These are phyloP conservation scores for Stachybotrys elegans DNA, from an alignment of 2,329 filamentous ascomycete genomes.

Conservation along the genomic window DNA sequence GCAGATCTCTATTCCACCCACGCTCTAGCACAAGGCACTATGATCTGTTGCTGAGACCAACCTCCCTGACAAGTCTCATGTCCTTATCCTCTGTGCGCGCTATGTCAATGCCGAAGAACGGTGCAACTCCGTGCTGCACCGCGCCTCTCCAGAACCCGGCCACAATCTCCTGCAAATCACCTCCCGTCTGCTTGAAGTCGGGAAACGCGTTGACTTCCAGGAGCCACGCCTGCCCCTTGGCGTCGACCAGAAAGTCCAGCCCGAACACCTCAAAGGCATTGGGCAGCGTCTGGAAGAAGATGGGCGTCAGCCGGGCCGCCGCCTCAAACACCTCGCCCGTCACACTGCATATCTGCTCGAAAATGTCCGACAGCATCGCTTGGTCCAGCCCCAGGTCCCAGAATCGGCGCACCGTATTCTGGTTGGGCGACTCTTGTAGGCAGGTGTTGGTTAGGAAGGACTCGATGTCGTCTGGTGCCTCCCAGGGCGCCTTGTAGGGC, in stretches of 20 bases:
- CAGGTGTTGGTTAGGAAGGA: slow-evolving; percentile 94
- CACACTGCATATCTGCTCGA: slow-evolving; percentile 65
- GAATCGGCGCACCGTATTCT: slow-evolving; percentile 68
- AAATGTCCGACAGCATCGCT: slow-evolving; percentile 58
- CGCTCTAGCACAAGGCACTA: too few relatives aligned
- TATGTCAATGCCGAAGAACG: slow-evolving; percentile 54
- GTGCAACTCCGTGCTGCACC: slow-evolving; percentile 58
- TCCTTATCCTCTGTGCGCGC: slow-evolving; percentile 24
- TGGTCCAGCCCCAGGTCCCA: slow-evolving; percentile 55
- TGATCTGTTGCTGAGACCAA: slow-evolving; percentile 49
- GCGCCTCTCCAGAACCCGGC: slow-evolving; percentile 72
- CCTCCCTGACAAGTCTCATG: slow-evolving; percentile 47
- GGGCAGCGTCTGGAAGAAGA: slow-evolving; percentile 86
- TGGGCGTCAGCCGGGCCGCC: slow-evolving; percentile 73
- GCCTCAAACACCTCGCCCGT: slow-evolving; percentile 82
- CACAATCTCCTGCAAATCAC: slow-evolving; percentile 68
- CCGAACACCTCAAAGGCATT: slow-evolving; percentile 93
- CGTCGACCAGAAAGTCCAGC: slow-evolving; percentile 82
- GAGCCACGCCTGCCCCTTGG: slow-evolving; percentile 60
- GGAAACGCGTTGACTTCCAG: slow-evolving; percentile 95
- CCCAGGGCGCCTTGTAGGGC: slow-evolving; percentile 63
- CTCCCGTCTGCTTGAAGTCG: slow-evolving; percentile 91
- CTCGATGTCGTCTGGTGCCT: slow-evolving; percentile 48
- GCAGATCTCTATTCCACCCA: too few relatives aligned
- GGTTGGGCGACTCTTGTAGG: slow-evolving; percentile 60